A percentile compares a stretch with the other conserved stretches of the same genome.
phyloP scores from a whole-genome alignment of 345 rosid species.

The Citrus sp. region DNA sequence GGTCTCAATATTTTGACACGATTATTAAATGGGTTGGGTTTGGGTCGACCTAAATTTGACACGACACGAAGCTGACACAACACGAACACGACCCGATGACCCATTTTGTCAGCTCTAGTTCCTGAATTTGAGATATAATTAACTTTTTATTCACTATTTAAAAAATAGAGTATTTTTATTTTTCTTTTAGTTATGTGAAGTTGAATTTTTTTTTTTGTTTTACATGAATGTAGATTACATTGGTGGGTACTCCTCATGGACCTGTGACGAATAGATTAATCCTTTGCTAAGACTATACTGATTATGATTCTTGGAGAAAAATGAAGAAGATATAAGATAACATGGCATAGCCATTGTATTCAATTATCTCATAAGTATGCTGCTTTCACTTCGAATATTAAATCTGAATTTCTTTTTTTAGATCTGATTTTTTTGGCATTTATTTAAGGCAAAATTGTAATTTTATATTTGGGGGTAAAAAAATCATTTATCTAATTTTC shows the following conservation, averaged over 20 bases:
- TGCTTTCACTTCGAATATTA: not conserved
- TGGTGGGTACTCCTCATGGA: slow-evolving; percentile 97
- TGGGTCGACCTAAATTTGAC: no score
- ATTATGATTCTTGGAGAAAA: not conserved
- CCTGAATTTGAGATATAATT: slow-evolving; percentile 19
- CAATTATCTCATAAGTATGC: not conserved
- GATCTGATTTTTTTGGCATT: no score
- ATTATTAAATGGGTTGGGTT: no score
- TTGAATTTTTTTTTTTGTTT: not conserved
- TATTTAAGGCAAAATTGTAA: no score
- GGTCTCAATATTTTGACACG: no score
- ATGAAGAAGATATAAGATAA: no score
- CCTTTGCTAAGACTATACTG: not conserved
- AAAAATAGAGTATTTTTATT: not conserved
- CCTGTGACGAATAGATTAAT: slow-evolving; percentile 42
- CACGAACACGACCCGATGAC: no score
- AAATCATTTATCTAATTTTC: no score
- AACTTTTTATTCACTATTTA: not conserved
- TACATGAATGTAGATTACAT: slow-evolving; percentile 52
- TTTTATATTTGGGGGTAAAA: no score
- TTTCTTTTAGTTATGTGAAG: not conserved
- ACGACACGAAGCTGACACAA: no score
- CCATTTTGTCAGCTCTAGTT: no score
- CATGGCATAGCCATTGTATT: not conserved
- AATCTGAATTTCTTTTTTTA: no score